Base-by-base conservation (phyloP, 2,329 filamentous ascomycete genomes). In the Atkinsonella hypoxylon region DNA sequence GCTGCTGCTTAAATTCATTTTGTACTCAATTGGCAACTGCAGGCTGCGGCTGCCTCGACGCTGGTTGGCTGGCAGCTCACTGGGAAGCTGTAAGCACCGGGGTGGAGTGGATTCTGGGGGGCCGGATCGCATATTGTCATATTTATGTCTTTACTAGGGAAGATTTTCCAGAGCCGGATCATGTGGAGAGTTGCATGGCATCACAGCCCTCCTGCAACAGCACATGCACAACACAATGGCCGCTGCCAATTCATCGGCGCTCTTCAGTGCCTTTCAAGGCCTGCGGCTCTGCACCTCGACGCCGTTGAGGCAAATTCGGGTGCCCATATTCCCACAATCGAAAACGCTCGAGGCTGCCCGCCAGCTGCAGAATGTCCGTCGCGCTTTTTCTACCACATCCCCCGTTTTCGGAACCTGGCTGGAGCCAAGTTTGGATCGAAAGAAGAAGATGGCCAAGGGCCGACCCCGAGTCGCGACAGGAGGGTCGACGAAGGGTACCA, bases 381-480 rank as follows among this genome's bases (percentile, higher is more conserved):
- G 85, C 64, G 70, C 78, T 54, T 94, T 95, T 70, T 88, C 88
- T 39, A 85, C 83, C 32, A 87, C 87, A 15, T 54, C 76, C 62
- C 56, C 71, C 56, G 62, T 70, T 63, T 56, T 75, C 65, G 79
- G 79, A 57, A 85, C 80, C 63, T 97, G 90, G 89, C 85, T 97
- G 45, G 79, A 87, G 52, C 91, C 91, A 34, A 85, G 81, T 61
- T 70, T 81, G 55, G 69, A 83, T 60, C 81, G 87, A 57, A 90
- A 89, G 65, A 85, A 82, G 63, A 88, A 87, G 67, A 95, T 94
- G 75, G 90, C 89, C 58, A 96, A 96, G 72, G 93, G 91, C 39
- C 81, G 89, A 2, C 85, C 87, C 47, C 82, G 89, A 60, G 89
- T 97, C 46, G 80, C 87, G 22, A 98, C 90, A 0, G 93, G 93